These are phyloP conservation scores for Penicillium coprophilum DNA, from an alignment of 495 filamentous ascomycete genomes.

Conservation along the genomic window DNA sequence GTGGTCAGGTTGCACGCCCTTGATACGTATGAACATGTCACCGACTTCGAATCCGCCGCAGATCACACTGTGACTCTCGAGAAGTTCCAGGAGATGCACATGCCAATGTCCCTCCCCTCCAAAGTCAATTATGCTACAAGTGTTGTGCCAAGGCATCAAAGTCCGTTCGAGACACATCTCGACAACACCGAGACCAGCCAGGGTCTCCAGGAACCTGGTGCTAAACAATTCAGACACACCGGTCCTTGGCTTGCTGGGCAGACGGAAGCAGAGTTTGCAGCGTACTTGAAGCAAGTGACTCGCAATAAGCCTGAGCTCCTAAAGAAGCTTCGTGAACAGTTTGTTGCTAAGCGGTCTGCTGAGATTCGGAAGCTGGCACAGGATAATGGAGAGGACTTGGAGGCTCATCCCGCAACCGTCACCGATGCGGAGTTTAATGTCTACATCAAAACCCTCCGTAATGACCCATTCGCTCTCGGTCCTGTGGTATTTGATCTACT, in stretches of 20 bases:
- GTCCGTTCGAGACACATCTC: slow-evolving; percentile 49
- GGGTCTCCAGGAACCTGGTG: slow-evolving; percentile 28
- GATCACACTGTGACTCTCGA: slow-evolving; percentile 78
- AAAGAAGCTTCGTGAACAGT: slow-evolving; percentile 53
- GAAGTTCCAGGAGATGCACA: slow-evolving; percentile 82
- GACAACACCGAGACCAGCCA: slow-evolving; percentile 50
- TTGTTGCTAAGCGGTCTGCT: slow-evolving; percentile 42
- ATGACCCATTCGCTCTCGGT: slow-evolving; percentile 49
- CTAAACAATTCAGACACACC: slow-evolving; percentile 43
- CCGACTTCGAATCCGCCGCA: slow-evolving; percentile 79
- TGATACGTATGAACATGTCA: slow-evolving; percentile 89
- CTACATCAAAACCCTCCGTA: slow-evolving; percentile 61
- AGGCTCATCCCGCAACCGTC: slow-evolving; percentile 41
- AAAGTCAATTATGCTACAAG: slow-evolving; percentile 32
- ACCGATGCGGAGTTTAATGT: slow-evolving; percentile 59
- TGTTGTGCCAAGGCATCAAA: slow-evolving; percentile 39
- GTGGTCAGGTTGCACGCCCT: slow-evolving; percentile 67
- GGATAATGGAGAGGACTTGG: slow-evolving; percentile 47
- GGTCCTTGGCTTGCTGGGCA: slow-evolving; percentile 84
- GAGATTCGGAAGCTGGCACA: slow-evolving; percentile 43
- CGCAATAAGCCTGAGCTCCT: slow-evolving; percentile 60
- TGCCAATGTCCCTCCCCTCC: slow-evolving; percentile 59
- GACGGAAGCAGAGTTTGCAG: slow-evolving; percentile 67
- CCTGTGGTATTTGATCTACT: slow-evolving; percentile 49
- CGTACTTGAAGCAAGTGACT: slow-evolving; percentile 64